Percentiles rank a stretch among this genome's conserved stretches.
These are phyloP conservation scores for Cucurbita ficifolia DNA, from an alignment of 306 rosid genomes.

Conservation along the genomic window DNA sequence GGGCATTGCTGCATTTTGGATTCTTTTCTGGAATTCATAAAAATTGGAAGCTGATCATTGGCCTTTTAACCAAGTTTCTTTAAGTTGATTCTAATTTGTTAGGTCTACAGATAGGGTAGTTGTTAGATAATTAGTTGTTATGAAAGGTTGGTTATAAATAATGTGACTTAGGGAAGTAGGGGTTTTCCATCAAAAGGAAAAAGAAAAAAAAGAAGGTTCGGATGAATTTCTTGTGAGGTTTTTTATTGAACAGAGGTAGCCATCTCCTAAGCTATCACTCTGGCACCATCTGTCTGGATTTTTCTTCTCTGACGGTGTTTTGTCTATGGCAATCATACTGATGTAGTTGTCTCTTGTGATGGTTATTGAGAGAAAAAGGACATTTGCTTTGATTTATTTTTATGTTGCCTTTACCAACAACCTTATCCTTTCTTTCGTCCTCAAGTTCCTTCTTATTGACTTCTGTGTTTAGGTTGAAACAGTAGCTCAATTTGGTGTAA, in stretches of 20 bases:
- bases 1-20: neutral
- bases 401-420: neutral
- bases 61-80: neutral
- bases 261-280: neutral
- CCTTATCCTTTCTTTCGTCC: neutral
- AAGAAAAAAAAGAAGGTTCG: neutral
- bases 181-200: neutral
- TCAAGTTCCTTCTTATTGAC: neutral
- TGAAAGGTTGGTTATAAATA: neutral
- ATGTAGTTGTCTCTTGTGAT: neutral
- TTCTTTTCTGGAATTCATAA: neutral
- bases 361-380: neutral
- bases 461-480: slow-evolving; percentile 72
- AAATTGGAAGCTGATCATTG: neutral
- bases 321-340: neutral
- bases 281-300: neutral
- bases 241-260: neutral
- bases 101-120: neutral
- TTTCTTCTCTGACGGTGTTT: neutral
- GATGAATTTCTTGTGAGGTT: neutral
- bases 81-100: neutral
- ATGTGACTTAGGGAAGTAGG: neutral
- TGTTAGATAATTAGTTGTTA: neutral
- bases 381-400: neutral
- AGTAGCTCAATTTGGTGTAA: slow-evolving; percentile 97